Percentiles rank a stretch among this genome's conserved stretches.
phyloP scores from a whole-genome alignment of 2,329 filamentous ascomycete species.

The Ophiocordyceps sinensis region DNA sequence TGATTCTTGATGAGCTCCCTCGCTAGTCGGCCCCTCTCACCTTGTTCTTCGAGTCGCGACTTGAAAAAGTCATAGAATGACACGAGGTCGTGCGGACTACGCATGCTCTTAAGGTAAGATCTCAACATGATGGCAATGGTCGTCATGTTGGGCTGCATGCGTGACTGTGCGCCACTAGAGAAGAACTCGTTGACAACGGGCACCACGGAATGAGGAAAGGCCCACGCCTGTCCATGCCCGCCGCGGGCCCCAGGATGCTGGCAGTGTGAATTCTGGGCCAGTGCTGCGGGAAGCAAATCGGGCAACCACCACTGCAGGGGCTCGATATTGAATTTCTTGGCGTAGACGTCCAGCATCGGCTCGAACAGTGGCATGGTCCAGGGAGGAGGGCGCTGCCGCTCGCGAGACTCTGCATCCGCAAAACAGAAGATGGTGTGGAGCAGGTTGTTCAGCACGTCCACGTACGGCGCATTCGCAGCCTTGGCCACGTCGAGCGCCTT shows the following conservation, averaged over 20 bases:
- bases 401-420: constrained; percentile 23
- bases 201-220: constrained; percentile 16
- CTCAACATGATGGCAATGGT: constrained; percentile 32
- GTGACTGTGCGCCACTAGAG: constrained; percentile 6
- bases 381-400: constrained; percentile 14
- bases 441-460: constrained; percentile 20
- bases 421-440: constrained; percentile 36
- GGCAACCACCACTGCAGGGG: constrained; percentile 28
- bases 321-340: constrained; percentile 29
- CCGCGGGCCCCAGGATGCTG: not conserved
- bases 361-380: constrained; percentile 25
- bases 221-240: constrained; percentile 10
- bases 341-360: constrained; percentile 34
- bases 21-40: constrained; percentile 19
- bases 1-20: constrained; percentile 21
- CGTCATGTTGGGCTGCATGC: constrained; percentile 20
- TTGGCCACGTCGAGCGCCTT: constrained; percentile 22
- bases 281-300: constrained; percentile 17
- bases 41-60: constrained; percentile 20
- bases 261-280: constrained; percentile 1
- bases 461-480: constrained; percentile 31
- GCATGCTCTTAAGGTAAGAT: constrained; percentile 27
- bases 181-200: constrained; percentile 19
- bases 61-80: constrained; percentile 33
- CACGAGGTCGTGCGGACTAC: constrained; percentile 24